These are phyloP conservation scores for Fraxinus excelsior DNA, from an alignment of 257 asterid genomes.

Conservation along the genomic window DNA sequence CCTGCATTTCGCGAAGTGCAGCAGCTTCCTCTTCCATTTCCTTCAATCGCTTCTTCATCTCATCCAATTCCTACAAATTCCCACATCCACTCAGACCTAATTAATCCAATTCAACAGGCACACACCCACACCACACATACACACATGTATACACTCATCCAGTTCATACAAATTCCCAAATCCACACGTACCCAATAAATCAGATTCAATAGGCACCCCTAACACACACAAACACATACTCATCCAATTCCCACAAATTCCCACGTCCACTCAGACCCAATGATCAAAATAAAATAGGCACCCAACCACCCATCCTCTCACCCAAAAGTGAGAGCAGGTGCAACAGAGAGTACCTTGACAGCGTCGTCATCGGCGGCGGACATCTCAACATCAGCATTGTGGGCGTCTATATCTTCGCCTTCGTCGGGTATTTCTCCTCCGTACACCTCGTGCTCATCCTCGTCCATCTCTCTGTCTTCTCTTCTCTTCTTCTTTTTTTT, in stretches of 20 bases:
- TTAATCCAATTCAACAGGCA: neutral
- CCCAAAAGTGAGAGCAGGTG: neutral
- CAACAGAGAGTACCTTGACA: constrained; percentile 30
- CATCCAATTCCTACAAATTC: constrained; percentile 42
- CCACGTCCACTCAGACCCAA: no score
- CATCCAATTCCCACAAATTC: no score
- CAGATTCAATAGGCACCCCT: neutral
- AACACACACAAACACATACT: no score
- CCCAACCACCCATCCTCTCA: neutral
- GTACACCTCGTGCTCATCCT: constrained; percentile 53
- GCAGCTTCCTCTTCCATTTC: constrained; percentile 57
- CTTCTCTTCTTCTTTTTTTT: no score
- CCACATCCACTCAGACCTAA: neutral
- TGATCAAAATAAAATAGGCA: no score
- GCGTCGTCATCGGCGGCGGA: constrained; percentile 43
- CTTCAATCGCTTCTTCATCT: constrained; percentile 56
- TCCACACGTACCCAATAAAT: neutral
- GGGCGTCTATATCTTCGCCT: constrained; percentile 37
- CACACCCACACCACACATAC: constrained; percentile 22
- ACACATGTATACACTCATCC: neutral
- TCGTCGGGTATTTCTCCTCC: constrained; percentile 52
- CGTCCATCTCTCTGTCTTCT: constrained; percentile 31
- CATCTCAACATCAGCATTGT: constrained; percentile 37
- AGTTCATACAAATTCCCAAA: constrained; percentile 3
- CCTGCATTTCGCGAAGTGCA: constrained; percentile 55